Evolutionary conservation across 495 filamentous ascomycete genomes (phyloP).

Genomic region (Rostrohypoxylon terebratum): DNA sequence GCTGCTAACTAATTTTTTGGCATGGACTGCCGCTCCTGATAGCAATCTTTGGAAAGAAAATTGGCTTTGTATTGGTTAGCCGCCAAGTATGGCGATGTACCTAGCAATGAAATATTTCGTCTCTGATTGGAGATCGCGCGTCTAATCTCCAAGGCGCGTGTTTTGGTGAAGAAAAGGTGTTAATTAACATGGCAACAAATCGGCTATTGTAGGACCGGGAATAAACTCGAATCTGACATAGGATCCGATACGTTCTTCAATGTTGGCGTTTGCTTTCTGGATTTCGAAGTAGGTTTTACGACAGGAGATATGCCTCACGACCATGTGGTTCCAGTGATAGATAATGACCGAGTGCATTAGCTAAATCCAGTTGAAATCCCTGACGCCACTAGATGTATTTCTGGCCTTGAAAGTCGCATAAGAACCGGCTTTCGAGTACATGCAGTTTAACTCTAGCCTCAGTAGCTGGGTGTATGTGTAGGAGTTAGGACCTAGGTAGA

Average conservation of each 20-base stretch:
- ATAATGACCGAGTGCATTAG: conserved; percentile 18
- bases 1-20: background rate
- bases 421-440: conserved; percentile 1
- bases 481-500: background rate
- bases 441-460: conserved; percentile 2
- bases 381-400: conserved; percentile 10
- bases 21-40: background rate
- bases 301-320: background rate
- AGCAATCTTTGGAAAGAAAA: background rate
- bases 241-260: background rate
- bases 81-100: background rate
- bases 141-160: background rate
- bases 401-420: conserved; percentile 11
- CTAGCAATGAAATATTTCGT: background rate
- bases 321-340: conserved; percentile 13
- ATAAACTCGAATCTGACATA: background rate
- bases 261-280: background rate
- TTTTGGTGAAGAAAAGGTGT: background rate
- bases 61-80: background rate
- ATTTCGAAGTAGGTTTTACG: conserved; percentile 1
- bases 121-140: background rate
- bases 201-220: background rate
- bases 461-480: background rate
- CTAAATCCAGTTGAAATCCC: conserved; percentile 2
- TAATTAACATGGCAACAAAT: background rate